Conservation (phyloP, 75 land plant species). For the Cupressus sempervirens region DNA sequence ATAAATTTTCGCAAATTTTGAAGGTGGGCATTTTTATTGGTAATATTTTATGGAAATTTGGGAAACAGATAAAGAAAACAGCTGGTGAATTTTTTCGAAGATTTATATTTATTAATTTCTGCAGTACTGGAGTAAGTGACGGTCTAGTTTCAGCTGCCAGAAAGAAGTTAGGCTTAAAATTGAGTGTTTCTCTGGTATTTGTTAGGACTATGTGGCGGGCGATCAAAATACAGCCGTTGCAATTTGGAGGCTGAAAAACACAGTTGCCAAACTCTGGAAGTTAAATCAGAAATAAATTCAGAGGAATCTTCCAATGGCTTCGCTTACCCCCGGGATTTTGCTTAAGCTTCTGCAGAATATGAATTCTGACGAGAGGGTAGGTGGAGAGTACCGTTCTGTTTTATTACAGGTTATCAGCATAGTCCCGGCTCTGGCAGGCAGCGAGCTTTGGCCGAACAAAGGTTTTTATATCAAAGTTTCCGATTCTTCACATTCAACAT, state of each 20-base stretch:
- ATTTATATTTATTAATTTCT: not conserved
- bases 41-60: not conserved
- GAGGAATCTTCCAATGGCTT: slow-evolving; percentile 46
- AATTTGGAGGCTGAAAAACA: not conserved
- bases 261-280: not conserved
- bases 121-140: not conserved
- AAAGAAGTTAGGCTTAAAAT: not conserved
- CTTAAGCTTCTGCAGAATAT: slow-evolving; percentile 77
- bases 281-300: not conserved
- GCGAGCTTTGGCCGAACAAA: slow-evolving; percentile 86
- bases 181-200: not conserved
- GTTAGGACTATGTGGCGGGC: not conserved
- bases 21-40: not conserved
- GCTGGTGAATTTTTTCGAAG: not conserved
- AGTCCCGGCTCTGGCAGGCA: slow-evolving; percentile 78
- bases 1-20: too few species aligned
- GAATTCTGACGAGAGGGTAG: slow-evolving; percentile 56
- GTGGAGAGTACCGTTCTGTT: slow-evolving; percentile 75
- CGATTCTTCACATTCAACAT: slow-evolving; percentile 93
- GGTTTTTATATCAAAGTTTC: slow-evolving; percentile 96
- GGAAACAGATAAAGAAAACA: not conserved
- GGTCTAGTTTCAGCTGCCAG: not conserved
- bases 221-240: not conserved
- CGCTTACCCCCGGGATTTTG: slow-evolving; percentile 80
- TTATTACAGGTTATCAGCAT: slow-evolving; percentile 91